phyloP scores from a whole-genome alignment of 768 basidiomycete genomes.

The Mycena rosella region DNA sequence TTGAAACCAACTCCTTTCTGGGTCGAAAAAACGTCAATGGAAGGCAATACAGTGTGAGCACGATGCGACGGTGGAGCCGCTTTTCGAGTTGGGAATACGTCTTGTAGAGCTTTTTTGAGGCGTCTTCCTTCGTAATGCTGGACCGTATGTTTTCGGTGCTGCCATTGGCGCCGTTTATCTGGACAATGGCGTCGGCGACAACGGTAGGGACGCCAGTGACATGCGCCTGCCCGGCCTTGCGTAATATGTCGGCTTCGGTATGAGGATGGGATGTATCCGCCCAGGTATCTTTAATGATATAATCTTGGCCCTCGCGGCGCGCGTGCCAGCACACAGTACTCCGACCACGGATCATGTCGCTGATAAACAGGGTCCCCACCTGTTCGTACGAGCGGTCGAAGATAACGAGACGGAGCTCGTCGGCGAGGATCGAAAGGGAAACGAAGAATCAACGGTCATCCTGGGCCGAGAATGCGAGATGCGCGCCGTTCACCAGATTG shows the following conservation, averaged over 20 bases:
- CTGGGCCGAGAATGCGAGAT: neutral
- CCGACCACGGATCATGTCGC: conserved; percentile 10
- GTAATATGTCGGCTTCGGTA: conserved; percentile 4
- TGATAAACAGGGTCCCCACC: neutral
- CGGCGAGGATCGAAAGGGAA: neutral
- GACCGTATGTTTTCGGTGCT: neutral
- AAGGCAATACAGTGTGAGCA: neutral
- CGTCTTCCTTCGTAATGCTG: neutral
- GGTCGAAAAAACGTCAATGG: neutral
- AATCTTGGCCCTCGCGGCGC: neutral
- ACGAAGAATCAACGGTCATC: neutral
- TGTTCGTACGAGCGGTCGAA: neutral
- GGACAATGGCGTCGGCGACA: conserved; percentile 1
- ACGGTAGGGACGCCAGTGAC: conserved; percentile 2
- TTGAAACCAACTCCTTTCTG: neutral
- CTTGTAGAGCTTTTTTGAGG: neutral
- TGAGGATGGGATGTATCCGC: conserved; percentile 5
- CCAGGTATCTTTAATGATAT: conserved; percentile 14
- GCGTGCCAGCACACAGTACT: conserved; percentile 16
- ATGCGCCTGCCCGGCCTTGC: neutral
- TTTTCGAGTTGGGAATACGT: neutral
- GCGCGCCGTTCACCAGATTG: neutral
- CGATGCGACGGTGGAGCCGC: conserved; percentile 4
- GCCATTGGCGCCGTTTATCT: neutral
- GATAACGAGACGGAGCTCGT: neutral